These are phyloP conservation scores for Cucumis variabilis DNA, from an alignment of 331 rosid genomes.

Conservation along the genomic window DNA sequence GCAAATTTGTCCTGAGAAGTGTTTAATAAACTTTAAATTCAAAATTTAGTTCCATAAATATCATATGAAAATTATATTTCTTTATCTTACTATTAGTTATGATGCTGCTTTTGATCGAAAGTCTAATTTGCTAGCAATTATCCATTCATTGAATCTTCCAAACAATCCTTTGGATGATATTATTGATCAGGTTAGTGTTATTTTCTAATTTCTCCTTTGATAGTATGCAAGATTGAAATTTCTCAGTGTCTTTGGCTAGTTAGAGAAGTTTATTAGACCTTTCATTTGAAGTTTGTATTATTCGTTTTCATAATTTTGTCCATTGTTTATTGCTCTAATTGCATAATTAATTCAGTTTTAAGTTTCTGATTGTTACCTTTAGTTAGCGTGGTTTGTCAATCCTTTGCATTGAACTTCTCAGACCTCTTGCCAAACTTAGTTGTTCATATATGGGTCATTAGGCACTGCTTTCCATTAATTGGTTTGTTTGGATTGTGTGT, in stretches of 20 bases:
- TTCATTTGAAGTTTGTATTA: not conserved
- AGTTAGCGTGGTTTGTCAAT: not conserved
- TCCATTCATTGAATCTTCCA: constrained; percentile 95
- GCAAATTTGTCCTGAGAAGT: too few relatives aligned
- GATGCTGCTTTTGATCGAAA: constrained; percentile 85
- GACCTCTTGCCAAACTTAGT: not conserved
- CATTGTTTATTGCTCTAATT: not conserved
- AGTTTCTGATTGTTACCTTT: not conserved
- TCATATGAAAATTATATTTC: not conserved
- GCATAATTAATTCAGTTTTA: not conserved
- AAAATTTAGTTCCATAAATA: not conserved
- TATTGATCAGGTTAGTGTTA: constrained; percentile 79
- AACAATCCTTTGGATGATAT: constrained; percentile 98
- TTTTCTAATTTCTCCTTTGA: constrained; percentile 16
- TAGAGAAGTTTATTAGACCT: not conserved
- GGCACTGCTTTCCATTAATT: too few relatives aligned
- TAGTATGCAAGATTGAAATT: not conserved
- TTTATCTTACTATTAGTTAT: constrained; percentile 44
- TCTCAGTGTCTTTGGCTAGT: not conserved
- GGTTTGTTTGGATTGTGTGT: too few relatives aligned
- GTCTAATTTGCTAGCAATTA: constrained; percentile 66
- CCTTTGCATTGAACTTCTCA: not conserved
- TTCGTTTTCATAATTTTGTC: not conserved
- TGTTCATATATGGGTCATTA: not conserved
- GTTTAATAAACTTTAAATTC: too few relatives aligned